Conservation (phyloP, 1,284 basidiomycete genomes). For the Ganoderma sinense region DNA sequence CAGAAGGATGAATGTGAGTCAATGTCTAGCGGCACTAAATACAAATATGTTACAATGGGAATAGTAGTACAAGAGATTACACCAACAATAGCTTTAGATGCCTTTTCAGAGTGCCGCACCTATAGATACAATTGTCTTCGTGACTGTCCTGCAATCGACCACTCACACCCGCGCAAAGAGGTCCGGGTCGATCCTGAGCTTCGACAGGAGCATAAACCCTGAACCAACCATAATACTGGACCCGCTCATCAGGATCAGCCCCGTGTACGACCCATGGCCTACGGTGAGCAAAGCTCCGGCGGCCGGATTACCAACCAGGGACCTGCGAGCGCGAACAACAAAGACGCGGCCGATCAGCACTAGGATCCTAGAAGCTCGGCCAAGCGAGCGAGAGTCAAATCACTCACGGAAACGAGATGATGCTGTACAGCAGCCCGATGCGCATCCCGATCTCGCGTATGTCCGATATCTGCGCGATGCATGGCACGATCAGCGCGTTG, state of each 20-base stretch:
- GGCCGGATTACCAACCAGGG: conserved; percentile 64
- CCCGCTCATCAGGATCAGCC: conserved; percentile 65
- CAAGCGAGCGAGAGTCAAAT: background rate
- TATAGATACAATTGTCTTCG: conserved; percentile 10
- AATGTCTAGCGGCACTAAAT: background rate
- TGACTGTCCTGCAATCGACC: background rate
- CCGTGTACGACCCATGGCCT: conserved; percentile 55
- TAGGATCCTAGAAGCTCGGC: background rate
- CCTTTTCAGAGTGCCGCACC: background rate
- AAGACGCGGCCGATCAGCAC: background rate
- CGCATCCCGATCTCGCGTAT: conserved; percentile 61
- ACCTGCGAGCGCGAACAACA: conserved; percentile 43
- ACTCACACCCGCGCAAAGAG: conserved; percentile 48
- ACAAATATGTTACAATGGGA: background rate
- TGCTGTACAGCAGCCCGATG: conserved; percentile 66
- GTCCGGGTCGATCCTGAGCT: conserved; percentile 51
- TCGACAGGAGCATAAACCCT: conserved; percentile 57
- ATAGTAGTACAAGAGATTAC: background rate
- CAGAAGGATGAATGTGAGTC: background rate
- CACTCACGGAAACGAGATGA: conserved; percentile 74
- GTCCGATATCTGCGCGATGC: conserved; percentile 51
- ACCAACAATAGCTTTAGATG: background rate
- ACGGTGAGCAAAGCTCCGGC: conserved; percentile 60
- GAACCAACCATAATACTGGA: conserved; percentile 62
- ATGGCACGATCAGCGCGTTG: conserved; percentile 43